phyloP scores from a whole-genome alignment of 768 basidiomycete species.

The Hygrocybe coccinea region DNA sequence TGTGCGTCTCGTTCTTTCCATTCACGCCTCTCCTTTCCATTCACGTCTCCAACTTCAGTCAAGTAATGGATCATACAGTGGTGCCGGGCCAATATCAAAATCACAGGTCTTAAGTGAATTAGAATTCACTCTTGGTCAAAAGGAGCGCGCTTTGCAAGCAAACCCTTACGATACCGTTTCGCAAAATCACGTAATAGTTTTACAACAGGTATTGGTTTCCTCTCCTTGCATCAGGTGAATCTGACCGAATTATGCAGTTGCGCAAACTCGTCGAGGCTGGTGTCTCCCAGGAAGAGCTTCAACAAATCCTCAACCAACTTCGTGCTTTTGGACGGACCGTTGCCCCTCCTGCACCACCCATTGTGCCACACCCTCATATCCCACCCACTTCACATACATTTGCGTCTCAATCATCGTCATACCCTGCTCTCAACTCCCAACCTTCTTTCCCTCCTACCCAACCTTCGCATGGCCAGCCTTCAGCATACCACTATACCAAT shows the following conservation, averaged over 20 bases:
- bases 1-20: slow-evolving; percentile 5
- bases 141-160: slow-evolving; percentile 64
- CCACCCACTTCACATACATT: slow-evolving; percentile 13
- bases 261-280: slow-evolving; percentile 71
- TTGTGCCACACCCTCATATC: slow-evolving; percentile 16
- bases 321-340: slow-evolving; percentile 53
- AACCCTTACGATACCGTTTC: slow-evolving; percentile 70
- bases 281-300: slow-evolving; percentile 74
- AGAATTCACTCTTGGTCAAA: slow-evolving; percentile 75
- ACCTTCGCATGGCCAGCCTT: slow-evolving; percentile 29
- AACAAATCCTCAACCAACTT: slow-evolving; percentile 68
- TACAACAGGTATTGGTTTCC: slow-evolving; percentile 61
- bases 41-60: slow-evolving; percentile 21
- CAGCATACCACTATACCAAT: slow-evolving; percentile 8
- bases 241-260: slow-evolving; percentile 38
- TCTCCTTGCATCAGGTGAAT: not conserved
- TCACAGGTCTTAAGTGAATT: slow-evolving; percentile 79
- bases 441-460: slow-evolving; percentile 12
- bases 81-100: slow-evolving; percentile 54
- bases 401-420: not conserved
- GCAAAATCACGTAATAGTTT: slow-evolving; percentile 67
- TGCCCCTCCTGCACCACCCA: slow-evolving; percentile 35
- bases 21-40: slow-evolving; percentile 4
- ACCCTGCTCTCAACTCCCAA: not conserved
- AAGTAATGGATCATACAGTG: slow-evolving; percentile 30